Base-by-base conservation (phyloP, 768 basidiomycete genomes). In the Boletus sensibilis region DNA sequence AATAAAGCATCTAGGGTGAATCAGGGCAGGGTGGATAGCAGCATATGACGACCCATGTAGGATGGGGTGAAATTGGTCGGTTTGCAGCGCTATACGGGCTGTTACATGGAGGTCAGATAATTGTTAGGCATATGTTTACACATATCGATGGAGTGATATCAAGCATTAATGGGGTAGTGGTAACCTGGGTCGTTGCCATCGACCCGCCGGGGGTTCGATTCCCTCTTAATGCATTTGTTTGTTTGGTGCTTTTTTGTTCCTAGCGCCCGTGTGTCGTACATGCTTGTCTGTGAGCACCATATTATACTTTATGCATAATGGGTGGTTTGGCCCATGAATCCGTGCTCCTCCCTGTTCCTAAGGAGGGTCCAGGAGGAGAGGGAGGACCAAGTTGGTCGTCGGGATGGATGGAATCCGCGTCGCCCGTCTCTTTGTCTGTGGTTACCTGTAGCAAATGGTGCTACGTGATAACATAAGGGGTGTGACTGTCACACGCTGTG, bases 141-240 rank as follows among this genome's bases (percentile, higher is more conserved):
- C 9, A 21, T 1, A 23, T 10, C 1, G 1, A 2, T 12, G 5
- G 0, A 0, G 0, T 18, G 5, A 14, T 23, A 16, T n/a, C 16
- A 25, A 25, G 52, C 57, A 81, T 81, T 77, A 81, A 79, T 82
- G 79, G 81, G 79, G 80, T 81, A 82, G 80, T 80, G 79, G 79
- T 82, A 81, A 82, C 80, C 81, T 82, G 79, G 81, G 80, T 82
- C 78, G 80, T 82, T 82, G 81, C 80, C 80, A 82, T 83, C 85
- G 86, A 87, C 84, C 86, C 86, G 86, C 86, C 86, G 86, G 84
- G 85, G 85, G 85, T 87, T 87, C 85, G 83, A 87, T 87, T 86
- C 85, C 85, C 64, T 6, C 64, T 66, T 65, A 63, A 66, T 65
- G 64, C 64, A 65, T 29, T 29, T 38, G 59, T 59, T n/a, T n/a